Base-by-base conservation (phyloP, 768 basidiomycete species). In the Collybiopsis luxurians region DNA sequence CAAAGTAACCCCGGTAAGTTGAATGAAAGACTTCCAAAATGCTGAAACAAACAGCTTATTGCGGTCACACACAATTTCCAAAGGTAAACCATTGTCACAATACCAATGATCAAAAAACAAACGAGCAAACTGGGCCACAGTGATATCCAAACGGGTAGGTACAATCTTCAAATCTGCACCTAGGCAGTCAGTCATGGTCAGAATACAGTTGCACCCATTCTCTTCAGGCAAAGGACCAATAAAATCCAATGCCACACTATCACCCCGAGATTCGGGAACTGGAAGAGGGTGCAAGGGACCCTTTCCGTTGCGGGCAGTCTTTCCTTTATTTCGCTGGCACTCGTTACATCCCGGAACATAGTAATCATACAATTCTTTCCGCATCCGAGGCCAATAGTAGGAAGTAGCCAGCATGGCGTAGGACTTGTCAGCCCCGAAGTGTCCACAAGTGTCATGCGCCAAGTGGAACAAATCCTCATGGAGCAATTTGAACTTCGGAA, bases 11-110 rank as follows among this genome's bases (percentile, higher is more conserved):
- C 71, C 67, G 2, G 68, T 59, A 3, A 65, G 46, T 7, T 21
- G 31, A 11, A 17, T 4, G 9, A 73, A 58, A 0, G 59, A 45
- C 21, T 38, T 44, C 73, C 73, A 75, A 57, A 74, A 72, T 6
- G 17, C 4, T 0, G 65, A 68, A 2, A 68, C 62, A 48, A 73
- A 75, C 9, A 67, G 57, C 23, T 67, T 61, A 36, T 71, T 69
- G 2, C 70, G 49, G 53, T 75, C 71, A 15, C 53, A 63, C 0
- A 74, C 61, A 17, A 73, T 63, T 1, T 59, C 27, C 0, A 39
- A 4, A 0, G 66, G 72, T 0, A 70, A 46, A 0, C 72, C 71
- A 57, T 67, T 67, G 48, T 67, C 58, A 31, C 63, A 65, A 57
- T 67, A 67, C 63, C 59, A 64, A 26, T 58, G 4, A 27, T 64